These are phyloP conservation scores for Nicotiana otophora DNA, from an alignment of 257 asterid species.

Conservation along the genomic window DNA sequence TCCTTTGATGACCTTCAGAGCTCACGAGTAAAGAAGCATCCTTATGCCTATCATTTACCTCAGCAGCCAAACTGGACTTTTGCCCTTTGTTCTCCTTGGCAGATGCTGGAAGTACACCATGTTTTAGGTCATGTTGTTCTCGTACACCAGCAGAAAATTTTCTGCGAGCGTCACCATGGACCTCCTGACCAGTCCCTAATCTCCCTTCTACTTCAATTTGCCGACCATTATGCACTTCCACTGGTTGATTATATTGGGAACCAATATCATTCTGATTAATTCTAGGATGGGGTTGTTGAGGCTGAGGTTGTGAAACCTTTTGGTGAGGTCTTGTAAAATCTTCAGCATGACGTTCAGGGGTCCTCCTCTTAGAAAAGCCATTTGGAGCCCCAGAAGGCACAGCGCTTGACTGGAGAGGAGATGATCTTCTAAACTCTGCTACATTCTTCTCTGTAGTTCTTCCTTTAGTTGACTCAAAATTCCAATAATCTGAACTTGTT, in stretches of 20 bases:
- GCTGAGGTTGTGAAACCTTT: constrained; percentile 40
- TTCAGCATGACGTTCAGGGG: constrained; percentile 37
- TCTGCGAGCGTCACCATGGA: constrained; percentile 39
- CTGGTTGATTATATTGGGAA: constrained; percentile 34
- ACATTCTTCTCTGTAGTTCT: constrained; percentile 42
- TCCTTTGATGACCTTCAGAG: constrained; percentile 44
- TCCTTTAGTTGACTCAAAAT: constrained; percentile 47
- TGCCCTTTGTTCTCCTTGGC: constrained; percentile 54
- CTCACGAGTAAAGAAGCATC: constrained; percentile 52
- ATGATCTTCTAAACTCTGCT: constrained; percentile 39
- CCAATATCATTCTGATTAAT: constrained; percentile 42
- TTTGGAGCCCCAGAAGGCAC: constrained; percentile 37
- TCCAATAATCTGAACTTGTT: constrained; percentile 49
- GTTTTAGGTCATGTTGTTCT: constrained; percentile 43
- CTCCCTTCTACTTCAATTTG: constrained; percentile 40
- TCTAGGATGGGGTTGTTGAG: constrained; percentile 36
- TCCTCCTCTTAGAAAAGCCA: constrained; percentile 49
- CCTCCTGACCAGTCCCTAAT: constrained; percentile 33
- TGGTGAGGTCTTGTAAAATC: constrained; percentile 48
- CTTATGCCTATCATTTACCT: constrained; percentile 45
- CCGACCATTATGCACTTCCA: constrained; percentile 40
- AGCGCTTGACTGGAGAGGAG: constrained; percentile 43
- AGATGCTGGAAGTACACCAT: constrained; percentile 35
- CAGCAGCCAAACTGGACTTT: constrained; percentile 41
- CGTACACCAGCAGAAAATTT: constrained; percentile 34